A percentile compares a stretch with the other conserved stretches of the same genome.
Evolutionary conservation across 495 filamentous ascomycete species (phyloP).

Genomic region (Penicillium lagena): DNA sequence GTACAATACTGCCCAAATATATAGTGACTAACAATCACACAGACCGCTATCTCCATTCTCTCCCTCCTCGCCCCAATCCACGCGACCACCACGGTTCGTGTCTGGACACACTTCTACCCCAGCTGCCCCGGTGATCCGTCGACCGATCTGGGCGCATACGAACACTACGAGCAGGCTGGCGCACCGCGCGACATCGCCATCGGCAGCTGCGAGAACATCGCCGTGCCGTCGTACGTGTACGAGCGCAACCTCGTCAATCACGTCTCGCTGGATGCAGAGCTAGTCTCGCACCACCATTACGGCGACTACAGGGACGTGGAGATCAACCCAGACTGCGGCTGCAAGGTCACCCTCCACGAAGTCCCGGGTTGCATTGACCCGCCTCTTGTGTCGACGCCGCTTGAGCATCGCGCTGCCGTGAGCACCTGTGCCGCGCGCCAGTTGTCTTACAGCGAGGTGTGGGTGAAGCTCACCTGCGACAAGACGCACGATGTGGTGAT

Average conservation of each 20-base stretch:
- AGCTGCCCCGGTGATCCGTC: slow-evolving; percentile 23
- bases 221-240: slow-evolving; percentile 20
- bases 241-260: slow-evolving; percentile 19
- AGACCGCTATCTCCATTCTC: slow-evolving; percentile 7
- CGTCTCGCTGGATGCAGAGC: slow-evolving; percentile 27
- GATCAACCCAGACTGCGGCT: slow-evolving; percentile 11
- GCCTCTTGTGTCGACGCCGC: slow-evolving; percentile 19
- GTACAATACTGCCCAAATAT: background rate
- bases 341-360: slow-evolving; percentile 33
- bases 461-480: slow-evolving; percentile 27
- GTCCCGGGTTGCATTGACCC: slow-evolving; percentile 26
- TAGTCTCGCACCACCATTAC: slow-evolving; percentile 4
- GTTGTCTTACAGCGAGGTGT: slow-evolving; percentile 25
- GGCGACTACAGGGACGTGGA: slow-evolving; percentile 2
- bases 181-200: slow-evolving; percentile 18
- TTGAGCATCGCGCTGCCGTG: slow-evolving; percentile 17
- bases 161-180: slow-evolving; percentile 20
- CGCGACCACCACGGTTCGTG: slow-evolving; percentile 19
- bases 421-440: slow-evolving; percentile 21
- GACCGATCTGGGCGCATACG: slow-evolving; percentile 17
- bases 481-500: background rate
- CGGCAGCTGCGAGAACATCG: slow-evolving; percentile 23
- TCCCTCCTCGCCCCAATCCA: slow-evolving; percentile 19
- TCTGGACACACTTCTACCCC: slow-evolving; percentile 34
- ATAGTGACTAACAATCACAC: background rate